phyloP scores from a whole-genome alignment of 2,329 filamentous ascomycete species.

The Plenodomus biglobosus region DNA sequence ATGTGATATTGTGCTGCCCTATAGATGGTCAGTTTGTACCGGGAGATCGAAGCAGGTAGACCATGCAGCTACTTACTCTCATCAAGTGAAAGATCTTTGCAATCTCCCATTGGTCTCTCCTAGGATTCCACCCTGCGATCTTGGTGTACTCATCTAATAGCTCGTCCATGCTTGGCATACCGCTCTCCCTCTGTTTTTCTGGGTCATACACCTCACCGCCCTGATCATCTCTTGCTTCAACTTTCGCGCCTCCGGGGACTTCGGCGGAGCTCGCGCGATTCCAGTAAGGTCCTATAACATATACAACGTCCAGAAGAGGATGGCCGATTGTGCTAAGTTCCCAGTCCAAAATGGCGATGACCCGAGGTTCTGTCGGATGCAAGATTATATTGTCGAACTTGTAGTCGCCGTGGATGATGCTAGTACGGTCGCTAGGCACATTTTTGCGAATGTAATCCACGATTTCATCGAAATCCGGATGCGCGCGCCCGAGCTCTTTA shows the following conservation, averaged over 20 bases:
- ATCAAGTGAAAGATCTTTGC: slow-evolving; percentile 41
- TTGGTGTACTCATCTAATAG: slow-evolving; percentile 66
- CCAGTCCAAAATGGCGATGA: slow-evolving; percentile 95
- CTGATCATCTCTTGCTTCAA: slow-evolving; percentile 35
- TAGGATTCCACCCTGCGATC: slow-evolving; percentile 71
- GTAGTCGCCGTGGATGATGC: slow-evolving; percentile 89
- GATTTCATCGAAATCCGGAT: slow-evolving; percentile 77
- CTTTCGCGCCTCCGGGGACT: slow-evolving; percentile 41
- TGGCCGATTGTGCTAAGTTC: slow-evolving; percentile 96
- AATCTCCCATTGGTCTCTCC: slow-evolving; percentile 37
- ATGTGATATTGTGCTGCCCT: slow-evolving; percentile 41
- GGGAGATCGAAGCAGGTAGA: not conserved
- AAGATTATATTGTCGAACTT: slow-evolving; percentile 71
- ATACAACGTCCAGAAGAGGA: slow-evolving; percentile 84
- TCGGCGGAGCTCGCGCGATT: slow-evolving; percentile 39
- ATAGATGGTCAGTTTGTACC: slow-evolving; percentile 1
- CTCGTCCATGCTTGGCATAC: slow-evolving; percentile 63
- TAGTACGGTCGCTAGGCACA: slow-evolving; percentile 70
- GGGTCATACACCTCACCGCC: slow-evolving; percentile 41
- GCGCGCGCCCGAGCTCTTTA: slow-evolving; percentile 66
- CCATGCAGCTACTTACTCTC: slow-evolving; percentile 23
- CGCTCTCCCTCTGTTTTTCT: slow-evolving; percentile 54
- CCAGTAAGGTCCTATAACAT: slow-evolving; percentile 61
- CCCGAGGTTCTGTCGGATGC: slow-evolving; percentile 79
- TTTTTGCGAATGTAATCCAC: slow-evolving; percentile 71